Evolutionary conservation across 2,329 filamentous ascomycete genomes (phyloP), one percentile per base, ranked within the genome.

Genomic region (Stachybotrys elegans): DNA sequence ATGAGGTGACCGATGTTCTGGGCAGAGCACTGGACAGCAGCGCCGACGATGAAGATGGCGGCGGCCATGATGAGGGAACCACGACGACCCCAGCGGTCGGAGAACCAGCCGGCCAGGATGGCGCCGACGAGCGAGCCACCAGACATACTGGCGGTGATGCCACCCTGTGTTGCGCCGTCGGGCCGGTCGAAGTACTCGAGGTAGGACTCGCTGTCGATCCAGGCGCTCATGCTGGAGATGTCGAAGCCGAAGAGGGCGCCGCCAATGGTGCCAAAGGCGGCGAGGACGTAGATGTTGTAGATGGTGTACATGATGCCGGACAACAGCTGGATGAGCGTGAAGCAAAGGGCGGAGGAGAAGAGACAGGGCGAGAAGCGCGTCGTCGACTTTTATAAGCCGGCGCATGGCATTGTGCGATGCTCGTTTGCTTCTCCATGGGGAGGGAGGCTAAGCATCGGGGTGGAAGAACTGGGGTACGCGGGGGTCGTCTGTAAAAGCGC

Each of bases 181-280:
- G 73, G 71, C 17, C 68, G 63, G 60, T 72, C 55, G 58, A 79
- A 79, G 61, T 72, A 78, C 2, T 71, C 65, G 43, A 73, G 66
- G 53, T 78, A 79, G 44, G 73, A 66, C 6, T 67, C 49, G 12
- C 72, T 72, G 22, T 71, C 71, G 48, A 78, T 73, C 55, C 78
- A 78, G 45, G 75, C 77, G 14, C 72, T 74, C 71, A 79, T 79
- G 45, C 75, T 78, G 22, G 70, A 72, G 46, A 79, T 77, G 49
- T 79, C 76, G 57, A 80, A 80, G 45, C 73, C 74, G 51, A 77
- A 77, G 25, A 69, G 61, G 58, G 66, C 66, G 43, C 66, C 66
- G 49, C 66, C 66, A 41, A 69, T 67, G 47, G 66, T 69, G 58
- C 62, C 64, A 40, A 67, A 56, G 57, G 60, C 62, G 46, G 63